Conservation (phyloP, 1,284 basidiomycete species). For the Ceratobasidium papillatum region DNA sequence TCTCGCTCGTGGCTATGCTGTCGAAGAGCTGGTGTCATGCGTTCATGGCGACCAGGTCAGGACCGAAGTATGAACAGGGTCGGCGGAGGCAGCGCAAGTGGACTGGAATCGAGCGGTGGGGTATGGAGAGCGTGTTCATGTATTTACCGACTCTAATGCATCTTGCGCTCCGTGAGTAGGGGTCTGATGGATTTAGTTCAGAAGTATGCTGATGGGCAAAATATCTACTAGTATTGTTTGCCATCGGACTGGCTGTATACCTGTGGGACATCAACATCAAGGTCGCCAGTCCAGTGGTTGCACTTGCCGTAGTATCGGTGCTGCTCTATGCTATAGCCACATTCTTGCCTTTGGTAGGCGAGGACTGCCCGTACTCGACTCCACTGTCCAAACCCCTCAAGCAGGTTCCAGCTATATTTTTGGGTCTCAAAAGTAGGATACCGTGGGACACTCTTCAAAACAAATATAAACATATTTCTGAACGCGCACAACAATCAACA, state of each 20-base stretch:
- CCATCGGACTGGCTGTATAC: not conserved
- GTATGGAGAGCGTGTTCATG: not conserved
- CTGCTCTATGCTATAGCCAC: not conserved
- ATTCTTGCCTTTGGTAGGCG: not conserved
- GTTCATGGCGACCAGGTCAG: not conserved
- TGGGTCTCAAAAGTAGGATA: not conserved
- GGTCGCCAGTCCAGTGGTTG: not conserved
- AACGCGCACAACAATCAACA: no score
- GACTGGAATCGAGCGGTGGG: not conserved
- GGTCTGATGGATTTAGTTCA: not conserved
- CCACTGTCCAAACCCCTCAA: not conserved
- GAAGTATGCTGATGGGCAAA: not conserved
- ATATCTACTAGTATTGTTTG: conserved; percentile 1
- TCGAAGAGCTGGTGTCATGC: conserved; percentile 8
- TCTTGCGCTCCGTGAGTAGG: not conserved
- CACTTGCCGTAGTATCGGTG: not conserved
- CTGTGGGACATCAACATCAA: not conserved
- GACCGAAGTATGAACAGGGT: not conserved
- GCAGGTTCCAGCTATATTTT: not conserved
- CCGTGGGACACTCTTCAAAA: no score
- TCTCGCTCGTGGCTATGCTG: conserved; percentile 4
- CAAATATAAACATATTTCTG: no score
- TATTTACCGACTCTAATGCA: not conserved
- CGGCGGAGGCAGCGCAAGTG: not conserved
- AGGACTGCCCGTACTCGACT: not conserved